Evolutionary conservation across 2,329 filamentous ascomycete genomes (phyloP).

Genomic region (Aspergillus intermedius): DNA sequence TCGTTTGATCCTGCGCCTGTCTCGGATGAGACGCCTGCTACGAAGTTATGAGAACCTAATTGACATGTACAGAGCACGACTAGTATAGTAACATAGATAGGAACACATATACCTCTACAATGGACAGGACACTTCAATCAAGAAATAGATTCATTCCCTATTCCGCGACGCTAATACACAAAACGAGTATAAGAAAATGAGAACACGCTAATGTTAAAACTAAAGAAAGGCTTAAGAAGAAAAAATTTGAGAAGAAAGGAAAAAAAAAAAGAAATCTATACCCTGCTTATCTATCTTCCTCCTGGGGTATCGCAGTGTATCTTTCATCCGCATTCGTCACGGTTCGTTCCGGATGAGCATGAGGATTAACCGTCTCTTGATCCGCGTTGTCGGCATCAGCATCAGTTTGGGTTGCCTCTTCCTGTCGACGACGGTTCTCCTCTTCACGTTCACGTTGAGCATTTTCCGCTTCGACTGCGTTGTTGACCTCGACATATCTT

Average conservation of each 20-base stretch:
- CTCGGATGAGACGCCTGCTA: not conserved
- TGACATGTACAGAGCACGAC: not conserved
- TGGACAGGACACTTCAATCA: too few relatives aligned
- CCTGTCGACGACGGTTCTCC: conserved; percentile 17
- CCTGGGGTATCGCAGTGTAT: conserved; percentile 9
- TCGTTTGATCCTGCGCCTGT: conserved; percentile 34
- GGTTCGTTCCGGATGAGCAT: conserved; percentile 3
- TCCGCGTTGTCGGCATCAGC: conserved; percentile 7
- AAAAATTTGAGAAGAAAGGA: not conserved
- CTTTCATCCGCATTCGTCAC: not conserved
- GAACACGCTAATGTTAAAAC: not conserved
- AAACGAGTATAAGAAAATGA: not conserved
- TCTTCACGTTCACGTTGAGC: conserved; percentile 22
- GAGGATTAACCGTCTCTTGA: conserved; percentile 1
- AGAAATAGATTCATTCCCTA: too few relatives aligned
- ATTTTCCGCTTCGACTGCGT: conserved; percentile 41
- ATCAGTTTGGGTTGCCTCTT: conserved; percentile 9
- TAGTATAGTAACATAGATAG: not conserved
- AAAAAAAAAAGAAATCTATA: not conserved
- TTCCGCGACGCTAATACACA: too few relatives aligned
- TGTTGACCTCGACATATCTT: conserved; percentile 51
- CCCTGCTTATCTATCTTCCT: not conserved
- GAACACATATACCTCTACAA: too few relatives aligned
- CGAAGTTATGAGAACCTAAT: conserved; percentile 8
- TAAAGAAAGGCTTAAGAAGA: not conserved